Evolutionary conservation across 345 rosid species (phyloP), one percentile per base, ranked within the genome.

Genomic region (Moringa oleifera): DNA sequence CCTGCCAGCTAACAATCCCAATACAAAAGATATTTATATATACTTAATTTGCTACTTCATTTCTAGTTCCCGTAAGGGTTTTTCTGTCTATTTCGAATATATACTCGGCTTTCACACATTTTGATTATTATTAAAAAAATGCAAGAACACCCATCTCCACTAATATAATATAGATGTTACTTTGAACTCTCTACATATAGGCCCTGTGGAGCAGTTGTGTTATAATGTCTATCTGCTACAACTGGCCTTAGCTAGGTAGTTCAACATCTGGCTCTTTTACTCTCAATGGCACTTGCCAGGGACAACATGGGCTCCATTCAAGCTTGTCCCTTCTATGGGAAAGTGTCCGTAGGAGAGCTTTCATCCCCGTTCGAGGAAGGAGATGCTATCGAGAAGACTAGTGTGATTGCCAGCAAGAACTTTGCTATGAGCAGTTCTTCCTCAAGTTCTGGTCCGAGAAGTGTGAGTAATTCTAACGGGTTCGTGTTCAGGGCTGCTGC

Each of bases 1-100:
- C 57, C 62, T 68, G 81, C 85, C 86, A 84, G 85, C 85, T 68
- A 73, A 75, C 82, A 75, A 69, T 77, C 75, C 77, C 81, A 46
- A 73, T 73, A 25, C 72, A 69, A 24, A 28, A 56, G 53, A 57
- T 68, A n/a, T 31, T 3, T 13, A 21, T 62, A 62, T 62, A 7
- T 41, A 41, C 1, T 11, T 41, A 7, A 16, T 15, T 41, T 41
- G 17, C 13, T 11, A 41, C 12, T 41, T 7, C 12, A 4, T 41
- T 7, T 41, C 47, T 11, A 7, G 6, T 41, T 41, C 13, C 13
- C 47, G 1, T 41, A 15, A 41, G 12, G 6, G 13, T 2, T 41
- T n/a, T n/a, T n/a, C n/a, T n/a, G n/a, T n/a, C n/a, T n/a, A n/a
- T n/a, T n/a, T n/a, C n/a, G n/a, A n/a, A n/a, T n/a, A n/a, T n/a